Evolutionary conservation across 2,329 filamentous ascomycete genomes (phyloP).

Genomic region (Aspergillus tubingensis): DNA sequence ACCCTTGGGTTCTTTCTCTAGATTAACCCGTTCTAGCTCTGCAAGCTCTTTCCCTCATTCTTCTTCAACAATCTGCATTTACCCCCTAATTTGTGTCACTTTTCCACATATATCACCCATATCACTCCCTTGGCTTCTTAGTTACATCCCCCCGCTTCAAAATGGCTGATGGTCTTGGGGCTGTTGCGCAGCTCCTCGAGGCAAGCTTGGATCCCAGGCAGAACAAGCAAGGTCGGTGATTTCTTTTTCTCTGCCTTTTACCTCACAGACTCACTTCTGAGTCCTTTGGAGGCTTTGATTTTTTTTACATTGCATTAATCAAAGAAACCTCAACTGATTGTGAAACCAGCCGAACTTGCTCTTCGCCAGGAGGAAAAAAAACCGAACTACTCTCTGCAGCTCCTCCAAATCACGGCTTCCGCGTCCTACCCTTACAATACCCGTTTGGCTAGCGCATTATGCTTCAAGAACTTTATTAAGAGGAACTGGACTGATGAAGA

Average conservation of each 20-base stretch:
- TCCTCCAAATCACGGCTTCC: conserved; percentile 87
- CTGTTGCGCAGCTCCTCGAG: conserved; percentile 79
- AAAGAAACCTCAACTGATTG: conserved; percentile 6
- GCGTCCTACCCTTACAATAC: conserved; percentile 72
- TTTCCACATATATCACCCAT: conserved; percentile 1
- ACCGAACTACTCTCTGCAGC: conserved; percentile 80
- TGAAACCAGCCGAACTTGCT: conserved; percentile 70
- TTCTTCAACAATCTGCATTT: not conserved
- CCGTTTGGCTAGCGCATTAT: conserved; percentile 82
- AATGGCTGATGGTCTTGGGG: conserved; percentile 64
- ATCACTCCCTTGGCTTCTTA: not conserved
- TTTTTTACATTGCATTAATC: not conserved
- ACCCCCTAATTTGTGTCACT: not conserved
- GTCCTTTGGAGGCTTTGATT: not conserved
- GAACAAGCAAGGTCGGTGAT: conserved; percentile 77
- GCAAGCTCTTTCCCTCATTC: conserved; percentile 5
- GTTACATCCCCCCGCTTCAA: conserved; percentile 22
- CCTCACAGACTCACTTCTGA: not conserved
- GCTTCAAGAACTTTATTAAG: conserved; percentile 98
- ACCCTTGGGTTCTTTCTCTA: not conserved
- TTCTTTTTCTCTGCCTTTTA: conserved; percentile 13
- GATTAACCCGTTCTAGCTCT: not conserved
- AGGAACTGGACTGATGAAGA: conserved; percentile 95
- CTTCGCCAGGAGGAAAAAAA: conserved; percentile 78
- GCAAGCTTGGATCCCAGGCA: conserved; percentile 85